phyloP scores from a whole-genome alignment of 768 basidiomycete genomes.

The Fibroporia radiculosa region DNA sequence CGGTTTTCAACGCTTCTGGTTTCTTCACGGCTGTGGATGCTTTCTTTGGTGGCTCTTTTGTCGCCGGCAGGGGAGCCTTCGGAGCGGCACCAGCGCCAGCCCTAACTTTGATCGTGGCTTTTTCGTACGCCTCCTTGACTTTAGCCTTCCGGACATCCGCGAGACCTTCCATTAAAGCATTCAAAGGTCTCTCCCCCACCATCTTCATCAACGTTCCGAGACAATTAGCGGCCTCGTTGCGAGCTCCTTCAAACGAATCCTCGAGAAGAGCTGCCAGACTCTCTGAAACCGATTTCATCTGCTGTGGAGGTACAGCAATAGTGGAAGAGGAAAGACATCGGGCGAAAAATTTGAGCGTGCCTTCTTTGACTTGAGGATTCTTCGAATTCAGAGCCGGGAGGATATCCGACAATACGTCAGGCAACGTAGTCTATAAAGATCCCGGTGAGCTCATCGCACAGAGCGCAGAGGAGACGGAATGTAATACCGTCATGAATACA shows the following conservation, averaged over 20 bases:
- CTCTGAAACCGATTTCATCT: conserved; percentile 80
- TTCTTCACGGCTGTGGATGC: conserved; percentile 28
- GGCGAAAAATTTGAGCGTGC: conserved; percentile 78
- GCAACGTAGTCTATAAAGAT: conserved; percentile 58
- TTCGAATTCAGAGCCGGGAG: conserved; percentile 73
- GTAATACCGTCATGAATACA: conserved; percentile 73
- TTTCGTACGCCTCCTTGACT: conserved; percentile 90
- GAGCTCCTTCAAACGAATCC: conserved; percentile 83
- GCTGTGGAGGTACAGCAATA: conserved; percentile 59
- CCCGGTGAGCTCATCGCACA: conserved; percentile 3
- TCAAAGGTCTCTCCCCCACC: conserved; percentile 88
- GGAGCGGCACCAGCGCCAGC: conserved; percentile 47
- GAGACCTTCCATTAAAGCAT: conserved; percentile 76
- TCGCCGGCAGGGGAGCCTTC: conserved; percentile 24
- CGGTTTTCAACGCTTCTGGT: conserved; percentile 18
- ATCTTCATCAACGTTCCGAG: conserved; percentile 94
- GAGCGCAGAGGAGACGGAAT: conserved; percentile 26
- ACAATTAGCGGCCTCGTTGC: conserved; percentile 83
- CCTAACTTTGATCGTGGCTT: conserved; percentile 88
- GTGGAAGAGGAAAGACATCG: conserved; percentile 70
- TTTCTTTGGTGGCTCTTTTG: conserved; percentile 31
- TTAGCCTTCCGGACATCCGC: conserved; percentile 85
- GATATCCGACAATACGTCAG: conserved; percentile 80
- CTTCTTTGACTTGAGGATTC: conserved; percentile 96
- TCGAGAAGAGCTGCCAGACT: conserved; percentile 68